Evolutionary conservation across 2,329 filamentous ascomycete genomes (phyloP).

Genomic region (Aspergillus arachidicola): DNA sequence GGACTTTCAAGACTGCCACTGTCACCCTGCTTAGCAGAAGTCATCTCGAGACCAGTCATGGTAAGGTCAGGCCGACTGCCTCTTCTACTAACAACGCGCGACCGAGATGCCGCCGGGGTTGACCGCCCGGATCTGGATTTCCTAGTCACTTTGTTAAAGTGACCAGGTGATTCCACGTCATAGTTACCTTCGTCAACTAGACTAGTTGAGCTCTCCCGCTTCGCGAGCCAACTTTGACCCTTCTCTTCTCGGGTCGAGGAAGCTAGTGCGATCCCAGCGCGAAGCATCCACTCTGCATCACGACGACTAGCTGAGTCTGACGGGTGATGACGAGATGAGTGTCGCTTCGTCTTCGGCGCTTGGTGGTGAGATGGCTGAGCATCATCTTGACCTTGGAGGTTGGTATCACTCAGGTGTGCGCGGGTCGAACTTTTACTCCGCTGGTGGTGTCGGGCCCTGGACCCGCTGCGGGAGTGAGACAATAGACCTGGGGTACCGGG

Average conservation of each 20-base stretch:
- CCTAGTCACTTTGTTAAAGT: conserved; percentile 29
- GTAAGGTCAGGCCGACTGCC: conserved; percentile 28
- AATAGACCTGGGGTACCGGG: conserved; percentile 47
- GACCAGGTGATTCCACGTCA: conserved; percentile 29
- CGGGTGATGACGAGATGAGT: conserved; percentile 6
- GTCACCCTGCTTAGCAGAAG: neutral
- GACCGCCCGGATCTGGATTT: conserved; percentile 39
- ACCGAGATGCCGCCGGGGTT: conserved; percentile 37
- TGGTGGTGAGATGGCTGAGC: conserved; percentile 30
- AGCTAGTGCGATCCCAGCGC: conserved; percentile 59
- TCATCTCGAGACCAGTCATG: conserved; percentile 22
- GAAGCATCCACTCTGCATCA: conserved; percentile 62
- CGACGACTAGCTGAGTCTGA: conserved; percentile 14
- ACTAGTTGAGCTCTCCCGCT: conserved; percentile 59
- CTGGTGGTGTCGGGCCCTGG: conserved; percentile 35
- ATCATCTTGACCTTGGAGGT: conserved; percentile 31
- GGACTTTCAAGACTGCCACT: conserved; percentile 1
- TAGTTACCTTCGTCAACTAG: conserved; percentile 46
- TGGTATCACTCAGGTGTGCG: conserved; percentile 39
- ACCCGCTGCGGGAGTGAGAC: conserved; percentile 44
- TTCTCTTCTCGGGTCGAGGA: conserved; percentile 62
- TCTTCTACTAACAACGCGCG: conserved; percentile 34
- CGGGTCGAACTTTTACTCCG: conserved; percentile 40
- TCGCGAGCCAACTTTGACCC: conserved; percentile 63
- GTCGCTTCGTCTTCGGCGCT: conserved; percentile 4